These are phyloP conservation scores for Scleroderma citrinum DNA, from an alignment of 768 basidiomycete species.

Conservation along the genomic window DNA sequence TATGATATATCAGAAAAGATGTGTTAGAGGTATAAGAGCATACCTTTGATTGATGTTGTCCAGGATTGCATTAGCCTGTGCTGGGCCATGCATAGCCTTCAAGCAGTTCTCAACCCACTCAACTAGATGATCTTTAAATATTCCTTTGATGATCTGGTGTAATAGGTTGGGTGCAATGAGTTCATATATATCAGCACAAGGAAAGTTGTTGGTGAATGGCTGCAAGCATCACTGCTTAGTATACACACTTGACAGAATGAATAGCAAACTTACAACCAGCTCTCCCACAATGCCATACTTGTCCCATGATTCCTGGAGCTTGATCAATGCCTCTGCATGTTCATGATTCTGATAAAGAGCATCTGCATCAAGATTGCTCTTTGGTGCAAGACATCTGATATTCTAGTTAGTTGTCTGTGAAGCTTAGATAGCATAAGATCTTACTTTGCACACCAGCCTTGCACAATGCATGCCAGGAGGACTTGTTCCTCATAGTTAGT, in stretches of 20 bases:
- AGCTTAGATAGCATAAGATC: background rate
- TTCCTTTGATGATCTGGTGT: conserved; percentile 38
- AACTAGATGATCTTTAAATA: conserved; percentile 38
- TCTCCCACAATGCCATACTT: conserved; percentile 21
- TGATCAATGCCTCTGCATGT: background rate
- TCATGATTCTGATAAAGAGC: background rate
- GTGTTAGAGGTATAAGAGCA: background rate
- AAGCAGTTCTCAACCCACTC: conserved; percentile 32
- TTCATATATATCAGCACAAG: too few relatives aligned
- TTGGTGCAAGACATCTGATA: background rate
- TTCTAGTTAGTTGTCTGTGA: background rate
- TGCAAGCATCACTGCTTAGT: conserved; percentile 1
- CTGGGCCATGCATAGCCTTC: conserved; percentile 6
- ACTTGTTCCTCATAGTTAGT: conserved; percentile 35
- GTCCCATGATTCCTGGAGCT: conserved; percentile 19
- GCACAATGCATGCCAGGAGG: too few relatives aligned
- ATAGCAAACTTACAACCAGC: conserved; percentile 15
- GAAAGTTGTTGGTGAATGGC: conserved; percentile 32
- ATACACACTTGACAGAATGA: background rate
- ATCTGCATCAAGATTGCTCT: background rate
- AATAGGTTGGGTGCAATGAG: conserved; percentile 3
- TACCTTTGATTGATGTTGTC: conserved; percentile 33
- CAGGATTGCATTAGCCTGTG: conserved; percentile 20
- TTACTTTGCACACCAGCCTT: conserved; percentile 27
- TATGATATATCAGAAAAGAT: background rate